A percentile compares a stretch with the other conserved stretches of the same genome.
phyloP scores from a whole-genome alignment of 2,329 filamentous ascomycete species.

The Pyrenophora teres region DNA sequence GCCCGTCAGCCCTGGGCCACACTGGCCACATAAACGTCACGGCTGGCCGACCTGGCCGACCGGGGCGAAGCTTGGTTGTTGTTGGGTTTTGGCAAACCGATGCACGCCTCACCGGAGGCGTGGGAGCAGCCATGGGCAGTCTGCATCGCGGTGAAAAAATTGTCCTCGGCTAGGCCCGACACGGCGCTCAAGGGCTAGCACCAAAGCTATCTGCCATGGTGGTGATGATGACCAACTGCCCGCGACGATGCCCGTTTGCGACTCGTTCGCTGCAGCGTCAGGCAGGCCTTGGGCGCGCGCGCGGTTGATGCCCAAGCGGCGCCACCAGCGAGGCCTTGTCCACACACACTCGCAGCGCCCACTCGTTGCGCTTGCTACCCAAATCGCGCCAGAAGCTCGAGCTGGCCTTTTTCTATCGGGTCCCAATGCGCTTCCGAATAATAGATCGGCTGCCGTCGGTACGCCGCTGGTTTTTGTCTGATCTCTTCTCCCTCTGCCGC shows the following conservation, averaged over 20 bases:
- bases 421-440: constrained; percentile 30
- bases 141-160: background rate
- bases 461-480: constrained; percentile 17
- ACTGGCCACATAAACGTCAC: constrained; percentile 1
- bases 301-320: constrained; percentile 36
- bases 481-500: constrained; percentile 15
- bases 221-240: too few species aligned
- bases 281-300: constrained; percentile 18
- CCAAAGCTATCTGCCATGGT: too few species aligned
- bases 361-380: constrained; percentile 35
- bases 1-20: too few species aligned
- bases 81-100: background rate
- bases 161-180: constrained; percentile 9
- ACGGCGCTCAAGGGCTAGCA: too few species aligned
- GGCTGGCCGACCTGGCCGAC: background rate
- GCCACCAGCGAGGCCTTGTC: constrained; percentile 26
- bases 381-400: constrained; percentile 29
- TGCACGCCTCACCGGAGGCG: background rate
- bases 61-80: constrained; percentile 9
- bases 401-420: constrained; percentile 28
- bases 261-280: constrained; percentile 1
- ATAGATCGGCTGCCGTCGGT: constrained; percentile 35
- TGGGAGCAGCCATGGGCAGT: constrained; percentile 2
- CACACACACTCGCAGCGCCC: constrained; percentile 30
- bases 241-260: constrained; percentile 7